These are phyloP conservation scores for Tuber magnatum DNA, from an alignment of 495 filamentous ascomycete species.

Conservation along the genomic window DNA sequence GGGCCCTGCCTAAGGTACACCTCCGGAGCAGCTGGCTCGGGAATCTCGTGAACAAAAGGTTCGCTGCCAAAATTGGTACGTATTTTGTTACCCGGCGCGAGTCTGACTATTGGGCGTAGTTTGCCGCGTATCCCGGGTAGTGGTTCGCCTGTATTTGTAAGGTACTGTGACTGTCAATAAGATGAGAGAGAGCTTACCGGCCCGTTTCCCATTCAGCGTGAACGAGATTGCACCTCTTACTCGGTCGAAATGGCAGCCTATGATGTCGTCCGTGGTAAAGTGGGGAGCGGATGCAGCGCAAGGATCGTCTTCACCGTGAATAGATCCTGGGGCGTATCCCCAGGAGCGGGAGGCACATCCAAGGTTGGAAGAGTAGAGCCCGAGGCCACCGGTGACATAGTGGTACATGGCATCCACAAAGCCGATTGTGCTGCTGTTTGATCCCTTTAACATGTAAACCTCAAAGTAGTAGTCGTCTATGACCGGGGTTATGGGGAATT, in stretches of 20 bases:
- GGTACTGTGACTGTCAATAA: background rate
- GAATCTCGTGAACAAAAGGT: constrained; percentile 2
- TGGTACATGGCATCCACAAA: constrained; percentile 1
- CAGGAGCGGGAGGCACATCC: background rate
- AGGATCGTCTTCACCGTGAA: background rate
- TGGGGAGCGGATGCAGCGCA: background rate
- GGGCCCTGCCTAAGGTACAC: background rate
- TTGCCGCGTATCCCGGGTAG: constrained; percentile 12
- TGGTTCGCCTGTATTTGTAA: background rate
- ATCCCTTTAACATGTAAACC: background rate
- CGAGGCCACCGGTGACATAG: background rate
- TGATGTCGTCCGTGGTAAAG: background rate
- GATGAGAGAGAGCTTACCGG: constrained; percentile 5
- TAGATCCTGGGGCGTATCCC: background rate
- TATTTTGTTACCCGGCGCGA: background rate
- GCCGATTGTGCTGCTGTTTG: background rate
- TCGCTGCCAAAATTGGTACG: constrained; percentile 11
- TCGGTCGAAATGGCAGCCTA: constrained; percentile 17
- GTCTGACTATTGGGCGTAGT: background rate
- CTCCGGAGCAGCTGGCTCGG: background rate
- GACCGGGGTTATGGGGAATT: background rate
- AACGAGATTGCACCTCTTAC: constrained; percentile 5
- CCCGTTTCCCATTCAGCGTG: constrained; percentile 10
- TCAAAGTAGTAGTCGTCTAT: constrained; percentile 4
- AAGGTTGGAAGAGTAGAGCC: background rate